These are phyloP conservation scores for Lactarius quietus DNA, from an alignment of 768 basidiomycete species.

Conservation along the genomic window DNA sequence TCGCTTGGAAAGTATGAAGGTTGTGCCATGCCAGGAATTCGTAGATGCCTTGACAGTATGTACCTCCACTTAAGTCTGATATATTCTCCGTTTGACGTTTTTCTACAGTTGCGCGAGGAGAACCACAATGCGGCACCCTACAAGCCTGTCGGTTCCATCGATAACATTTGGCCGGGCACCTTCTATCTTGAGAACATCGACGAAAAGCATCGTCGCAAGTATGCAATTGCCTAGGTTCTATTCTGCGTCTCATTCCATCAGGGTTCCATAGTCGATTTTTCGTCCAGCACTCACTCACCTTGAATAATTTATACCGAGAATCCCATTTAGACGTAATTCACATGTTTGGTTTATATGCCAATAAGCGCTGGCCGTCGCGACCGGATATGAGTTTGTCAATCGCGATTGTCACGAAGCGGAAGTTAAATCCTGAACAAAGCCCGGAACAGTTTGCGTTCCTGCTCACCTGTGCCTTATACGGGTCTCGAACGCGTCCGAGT, in stretches of 20 bases:
- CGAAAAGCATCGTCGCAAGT: conserved; percentile 87
- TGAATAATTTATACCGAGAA: conserved; percentile 18
- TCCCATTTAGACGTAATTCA: conserved; percentile 16
- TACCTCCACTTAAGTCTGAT: neutral
- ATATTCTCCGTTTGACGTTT: neutral
- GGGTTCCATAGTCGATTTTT: conserved; percentile 3
- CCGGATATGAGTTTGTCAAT: neutral
- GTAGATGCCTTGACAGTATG: conserved; percentile 71
- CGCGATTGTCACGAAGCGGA: neutral
- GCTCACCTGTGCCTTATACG: neutral
- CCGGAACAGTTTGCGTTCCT: neutral
- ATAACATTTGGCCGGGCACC: conserved; percentile 91
- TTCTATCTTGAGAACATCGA: conserved; percentile 94
- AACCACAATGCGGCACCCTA: conserved; percentile 91
- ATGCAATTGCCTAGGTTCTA: conserved; percentile 35
- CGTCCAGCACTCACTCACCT: conserved; percentile 2
- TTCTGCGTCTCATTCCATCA: neutral
- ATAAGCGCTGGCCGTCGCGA: neutral
- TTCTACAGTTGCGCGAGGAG: conserved; percentile 71
- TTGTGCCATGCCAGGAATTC: conserved; percentile 89
- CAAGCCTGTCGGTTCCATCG: conserved; percentile 78
- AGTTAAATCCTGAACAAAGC: neutral
- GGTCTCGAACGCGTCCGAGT: neutral
- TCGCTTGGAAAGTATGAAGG: conserved; percentile 80
- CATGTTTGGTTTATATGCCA: neutral